Evolutionary conservation across 1,284 basidiomycete species (phyloP), one percentile per base, ranked within the genome.

Genomic region (Gastroboletus turbinatus): DNA sequence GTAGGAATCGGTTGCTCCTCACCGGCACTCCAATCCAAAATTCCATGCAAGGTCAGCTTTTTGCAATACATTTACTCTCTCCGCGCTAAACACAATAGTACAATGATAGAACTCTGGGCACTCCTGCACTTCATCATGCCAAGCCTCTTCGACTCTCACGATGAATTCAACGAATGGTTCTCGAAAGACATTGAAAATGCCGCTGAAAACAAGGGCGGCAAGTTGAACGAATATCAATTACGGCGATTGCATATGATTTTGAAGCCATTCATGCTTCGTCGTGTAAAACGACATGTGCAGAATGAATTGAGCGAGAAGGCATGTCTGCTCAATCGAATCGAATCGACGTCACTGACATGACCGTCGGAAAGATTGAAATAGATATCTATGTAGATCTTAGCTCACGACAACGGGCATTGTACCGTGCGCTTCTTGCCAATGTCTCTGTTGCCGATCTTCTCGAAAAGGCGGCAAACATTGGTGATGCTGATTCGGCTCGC

Each of bases 131-230:
- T 99, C 77, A 99, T 99, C 78, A 99, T 99, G 97, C 97, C 97
- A 1, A 96, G 92, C 69, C 78, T 99, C 52, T 99, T 99, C 74
- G 97, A 99, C 73, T 98, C 96, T 35, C 96, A 99, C 69, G 96
- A 99, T 69, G 97, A 99, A 76, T 99, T 99, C 78, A 95, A 92
- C 71, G 97, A 99, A 73, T 99, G 97, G 97, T 99, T 99, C 76
- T 98, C 96, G 25, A 98, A 98, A 73, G 97, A 99, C 69, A 98
- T 99, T 56, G 97, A 99, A 78, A 96, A 92, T 70, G 92, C 92
- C 19, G 94, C 81, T 25, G 92, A 94, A 75, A 95, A 95, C 71
- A 94, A 94, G 63, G 92, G 90, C 11, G 87, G 88, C 70, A 90
- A 88, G 63, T 81, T 99, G 64, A 98, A 98, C 71, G 96, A 98